phyloP scores from a whole-genome alignment of 768 basidiomycete species.

The Pholiota conissans region DNA sequence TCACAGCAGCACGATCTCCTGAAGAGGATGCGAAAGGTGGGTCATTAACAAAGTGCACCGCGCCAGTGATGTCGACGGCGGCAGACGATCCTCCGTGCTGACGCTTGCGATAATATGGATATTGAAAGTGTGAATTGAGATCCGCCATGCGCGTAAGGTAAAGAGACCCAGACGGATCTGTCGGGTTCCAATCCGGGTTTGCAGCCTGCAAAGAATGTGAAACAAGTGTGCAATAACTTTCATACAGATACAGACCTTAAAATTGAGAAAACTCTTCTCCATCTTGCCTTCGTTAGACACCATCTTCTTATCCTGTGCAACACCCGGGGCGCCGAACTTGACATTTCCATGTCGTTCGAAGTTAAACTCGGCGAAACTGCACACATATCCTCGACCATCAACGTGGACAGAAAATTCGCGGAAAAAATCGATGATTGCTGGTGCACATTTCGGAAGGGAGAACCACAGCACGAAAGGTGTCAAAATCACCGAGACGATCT shows the following conservation, averaged over 20 bases:
- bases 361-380: conserved; percentile 98
- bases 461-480: conserved; percentile 95
- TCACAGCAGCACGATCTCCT: conserved; percentile 23
- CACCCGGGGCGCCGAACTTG: conserved; percentile 88
- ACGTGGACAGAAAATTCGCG: conserved; percentile 97
- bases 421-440: conserved; percentile 95
- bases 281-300: conserved; percentile 94
- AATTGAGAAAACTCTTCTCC: conserved; percentile 97
- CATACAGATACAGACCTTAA: conserved; percentile 55
- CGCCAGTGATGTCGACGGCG: conserved; percentile 19
- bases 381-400: conserved; percentile 94
- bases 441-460: conserved; percentile 87
- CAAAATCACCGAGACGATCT: conserved; percentile 86
- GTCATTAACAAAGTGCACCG: conserved; percentile 33
- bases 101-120: conserved; percentile 38
- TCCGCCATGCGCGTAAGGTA: conserved; percentile 87
- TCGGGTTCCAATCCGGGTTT: conserved; percentile 94
- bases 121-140: conserved; percentile 49
- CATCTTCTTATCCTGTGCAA: conserved; percentile 68
- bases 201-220: conserved; percentile 56
- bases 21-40: conserved; percentile 19
- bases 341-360: conserved; percentile 93
- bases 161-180: conserved; percentile 87
- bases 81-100: conserved; percentile 16
- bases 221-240: neutral